These are phyloP conservation scores for Botrytis cinerea DNA, from an alignment of 2,329 filamentous ascomycete species.

Conservation along the genomic window DNA sequence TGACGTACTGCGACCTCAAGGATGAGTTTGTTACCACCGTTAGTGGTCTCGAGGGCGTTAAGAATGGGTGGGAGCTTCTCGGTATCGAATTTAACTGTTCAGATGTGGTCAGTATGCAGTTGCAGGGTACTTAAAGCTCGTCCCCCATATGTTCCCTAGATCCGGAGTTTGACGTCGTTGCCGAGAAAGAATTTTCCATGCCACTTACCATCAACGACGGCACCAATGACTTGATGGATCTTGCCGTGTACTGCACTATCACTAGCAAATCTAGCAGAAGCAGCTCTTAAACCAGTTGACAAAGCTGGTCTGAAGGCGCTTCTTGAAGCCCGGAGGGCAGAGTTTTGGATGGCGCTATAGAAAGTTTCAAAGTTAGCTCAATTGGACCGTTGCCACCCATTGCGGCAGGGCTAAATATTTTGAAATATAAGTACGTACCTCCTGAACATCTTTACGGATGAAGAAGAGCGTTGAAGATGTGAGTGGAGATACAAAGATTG, in stretches of 20 bases:
- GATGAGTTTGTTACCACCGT: constrained; percentile 91
- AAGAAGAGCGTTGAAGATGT: constrained; percentile 63
- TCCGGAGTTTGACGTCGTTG: constrained; percentile 36
- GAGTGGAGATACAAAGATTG: constrained; percentile 55
- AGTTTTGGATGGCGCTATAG: constrained; percentile 66
- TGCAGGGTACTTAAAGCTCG: constrained; percentile 28
- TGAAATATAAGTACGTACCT: constrained; percentile 58
- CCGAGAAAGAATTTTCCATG: constrained; percentile 44
- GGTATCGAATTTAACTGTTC: constrained; percentile 90
- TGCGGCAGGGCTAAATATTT: constrained; percentile 32
- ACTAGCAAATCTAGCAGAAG: constrained; percentile 55
- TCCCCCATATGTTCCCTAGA: constrained; percentile 17
- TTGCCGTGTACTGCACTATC: constrained; percentile 62
- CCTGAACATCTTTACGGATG: constrained; percentile 80
- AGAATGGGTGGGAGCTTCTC: constrained; percentile 95
- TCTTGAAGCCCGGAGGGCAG: constrained; percentile 60
- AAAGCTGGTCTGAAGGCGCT: constrained; percentile 59
- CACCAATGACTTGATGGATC: constrained; percentile 90
- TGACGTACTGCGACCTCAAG: constrained; percentile 89
- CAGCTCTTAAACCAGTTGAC: constrained; percentile 57
- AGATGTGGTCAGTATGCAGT: constrained; percentile 39
- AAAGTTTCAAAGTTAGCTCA: constrained; percentile 49
- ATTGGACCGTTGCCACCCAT: constrained; percentile 44
- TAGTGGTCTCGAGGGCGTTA: constrained; percentile 90
- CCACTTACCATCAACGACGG: constrained; percentile 91